These are phyloP conservation scores for Tetracladium maxilliforme DNA, from an alignment of 2,329 filamentous ascomycete genomes.

Conservation along the genomic window DNA sequence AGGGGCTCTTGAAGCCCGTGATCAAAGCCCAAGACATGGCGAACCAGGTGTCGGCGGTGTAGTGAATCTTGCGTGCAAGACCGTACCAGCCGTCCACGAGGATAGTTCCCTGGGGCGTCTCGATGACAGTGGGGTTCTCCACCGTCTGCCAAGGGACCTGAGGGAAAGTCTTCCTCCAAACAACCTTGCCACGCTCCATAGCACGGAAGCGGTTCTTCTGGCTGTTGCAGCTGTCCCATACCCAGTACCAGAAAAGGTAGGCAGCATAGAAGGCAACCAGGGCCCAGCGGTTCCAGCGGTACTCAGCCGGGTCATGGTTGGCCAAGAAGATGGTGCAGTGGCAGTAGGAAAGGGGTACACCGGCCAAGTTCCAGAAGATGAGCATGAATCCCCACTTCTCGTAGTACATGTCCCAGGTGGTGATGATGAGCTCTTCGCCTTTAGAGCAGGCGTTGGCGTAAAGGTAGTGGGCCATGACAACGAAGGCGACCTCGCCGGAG, in stretches of 20 bases:
- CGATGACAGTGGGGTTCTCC: constrained; percentile 66
- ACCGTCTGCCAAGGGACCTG: constrained; percentile 81
- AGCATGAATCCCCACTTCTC: constrained; percentile 98
- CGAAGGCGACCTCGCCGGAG: constrained; percentile 68
- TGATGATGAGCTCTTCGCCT: constrained; percentile 80
- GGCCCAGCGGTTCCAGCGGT: constrained; percentile 59
- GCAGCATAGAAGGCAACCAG: constrained; percentile 48
- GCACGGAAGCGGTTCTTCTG: constrained; percentile 90
- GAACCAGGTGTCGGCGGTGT: constrained; percentile 69
- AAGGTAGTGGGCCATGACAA: constrained; percentile 80
- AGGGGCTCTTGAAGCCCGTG: constrained; percentile 65
- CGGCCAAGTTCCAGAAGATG: constrained; percentile 93
- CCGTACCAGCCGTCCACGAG: constrained; percentile 80
- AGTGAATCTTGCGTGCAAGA: constrained; percentile 66
- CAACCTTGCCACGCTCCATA: constrained; percentile 55
- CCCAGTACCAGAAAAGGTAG: constrained; percentile 79
- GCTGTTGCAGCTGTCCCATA: constrained; percentile 85
- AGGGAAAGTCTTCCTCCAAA: constrained; percentile 69
- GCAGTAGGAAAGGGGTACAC: constrained; percentile 82
- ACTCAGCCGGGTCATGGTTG: constrained; percentile 64
- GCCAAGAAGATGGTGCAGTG: constrained; percentile 86
- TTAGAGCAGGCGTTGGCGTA: constrained; percentile 89
- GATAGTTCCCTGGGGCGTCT: constrained; percentile 56
- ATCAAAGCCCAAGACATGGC: constrained; percentile 68
- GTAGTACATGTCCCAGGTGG: constrained; percentile 92